Base-by-base conservation (phyloP, 441 rosid species). In the Corymbia citriodora region DNA sequence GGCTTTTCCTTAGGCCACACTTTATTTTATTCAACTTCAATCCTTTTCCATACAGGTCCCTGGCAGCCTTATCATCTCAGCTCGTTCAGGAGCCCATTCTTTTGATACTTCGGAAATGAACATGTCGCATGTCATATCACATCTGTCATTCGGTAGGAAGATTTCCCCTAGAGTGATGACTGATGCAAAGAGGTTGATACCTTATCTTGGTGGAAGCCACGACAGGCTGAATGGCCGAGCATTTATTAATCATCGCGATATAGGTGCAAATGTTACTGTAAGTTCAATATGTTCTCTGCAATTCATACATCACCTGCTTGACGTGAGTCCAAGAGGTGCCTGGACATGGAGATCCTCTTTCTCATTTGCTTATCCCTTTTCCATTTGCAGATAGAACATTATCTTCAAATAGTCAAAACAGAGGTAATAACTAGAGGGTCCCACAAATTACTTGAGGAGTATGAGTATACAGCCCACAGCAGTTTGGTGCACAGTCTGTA, bases 401-500 rank as follows among this genome's bases (percentile, higher is more conserved):
- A 98, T 93, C 98, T 98, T 91, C 99, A 98, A 94, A 63, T 97
- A 88, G 99, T 98, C 87, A 98, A 98, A 94, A 96, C 99, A 10
- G 99, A 98, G 95, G 99, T 98, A 89, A 90, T 93, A 65, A 92
- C 95, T 14, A 92, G 92, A 91, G 93, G 94, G 89, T 89, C 89
- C 40, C 93, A 93, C 68, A 92, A 94, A 91, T 85, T 98, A 90
- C 65, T 97, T 3, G 99, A 98, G 93, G 97, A 95, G 93, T 97
- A 97, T 7, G 99, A 97, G 93, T 98, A 96, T 94, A 98, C 99
- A 2, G 99, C 99, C 18, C 99, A 98, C 92, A 98, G 99, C 92
- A 98, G 99, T 90, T 91, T 96, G 94, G 95, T 94, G 54, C 96
- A 98, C 89, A 96, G 94, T 90, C 74, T 94, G 82, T 89, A 97